Evolutionary conservation across 345 rosid species (phyloP).

Genomic region (Aegle marmelos): DNA sequence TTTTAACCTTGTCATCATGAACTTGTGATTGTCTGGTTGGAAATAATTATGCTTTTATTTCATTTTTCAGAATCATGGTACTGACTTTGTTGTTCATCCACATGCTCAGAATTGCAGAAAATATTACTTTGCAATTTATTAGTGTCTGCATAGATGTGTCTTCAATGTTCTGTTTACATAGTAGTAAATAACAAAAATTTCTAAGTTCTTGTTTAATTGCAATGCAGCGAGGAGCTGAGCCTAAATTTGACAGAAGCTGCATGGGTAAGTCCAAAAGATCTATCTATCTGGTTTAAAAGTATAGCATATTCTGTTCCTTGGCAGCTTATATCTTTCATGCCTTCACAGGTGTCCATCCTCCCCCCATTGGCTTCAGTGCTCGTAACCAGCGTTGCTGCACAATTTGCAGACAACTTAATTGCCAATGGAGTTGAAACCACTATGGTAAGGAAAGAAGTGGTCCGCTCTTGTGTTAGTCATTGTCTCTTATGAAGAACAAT

Average conservation of each 20-base stretch:
- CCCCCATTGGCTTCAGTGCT: slow-evolving; percentile 90
- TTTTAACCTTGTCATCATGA: neutral
- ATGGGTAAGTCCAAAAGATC: slow-evolving; percentile 56
- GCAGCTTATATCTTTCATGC: neutral
- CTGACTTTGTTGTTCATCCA: neutral
- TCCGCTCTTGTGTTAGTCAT: slow-evolving; percentile 13
- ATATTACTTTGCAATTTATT: neutral
- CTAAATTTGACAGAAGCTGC: slow-evolving; percentile 95
- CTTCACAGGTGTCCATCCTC: slow-evolving; percentile 88
- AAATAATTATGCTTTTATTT: neutral
- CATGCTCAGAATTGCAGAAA: neutral
- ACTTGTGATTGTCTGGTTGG: neutral
- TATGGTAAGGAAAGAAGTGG: slow-evolving; percentile 42
- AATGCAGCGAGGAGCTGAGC: slow-evolving; percentile 80
- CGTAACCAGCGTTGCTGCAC: slow-evolving; percentile 76
- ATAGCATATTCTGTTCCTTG: neutral
- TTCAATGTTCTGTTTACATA: slow-evolving; percentile 1
- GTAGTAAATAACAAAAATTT: neutral
- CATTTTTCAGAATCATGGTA: neutral
- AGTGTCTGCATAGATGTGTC: neutral
- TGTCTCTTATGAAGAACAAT: neutral
- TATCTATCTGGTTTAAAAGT: neutral
- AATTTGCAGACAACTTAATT: slow-evolving; percentile 79
- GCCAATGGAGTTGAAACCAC: slow-evolving; percentile 80
- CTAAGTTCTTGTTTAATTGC: slow-evolving; percentile 9